Percentiles rank a stretch among this genome's conserved stretches.
Evolutionary conservation across 352 stramenopile genomes (phyloP).

Genomic region (Globisporangium nunn): DNA sequence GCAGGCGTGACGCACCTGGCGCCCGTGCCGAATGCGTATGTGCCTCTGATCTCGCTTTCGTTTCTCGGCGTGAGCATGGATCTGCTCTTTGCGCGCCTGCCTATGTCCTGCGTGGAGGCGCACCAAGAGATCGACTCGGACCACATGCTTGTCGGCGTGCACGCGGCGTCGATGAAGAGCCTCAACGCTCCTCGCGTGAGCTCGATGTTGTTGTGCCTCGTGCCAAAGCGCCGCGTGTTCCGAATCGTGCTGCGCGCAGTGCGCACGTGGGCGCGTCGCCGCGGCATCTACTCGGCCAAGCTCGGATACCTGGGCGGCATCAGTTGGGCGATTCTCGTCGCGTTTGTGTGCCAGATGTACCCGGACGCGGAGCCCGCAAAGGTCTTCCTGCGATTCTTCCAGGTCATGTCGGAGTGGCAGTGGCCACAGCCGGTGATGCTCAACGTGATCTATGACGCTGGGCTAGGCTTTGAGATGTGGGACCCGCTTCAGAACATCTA

Average conservation of each 20-base stretch:
- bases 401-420: constrained; percentile 80
- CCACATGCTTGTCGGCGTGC: constrained; percentile 88
- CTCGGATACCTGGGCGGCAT: constrained; percentile 96
- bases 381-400: constrained; percentile 79
- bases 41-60: constrained; percentile 88
- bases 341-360: constrained; percentile 91
- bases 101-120: constrained; percentile 48
- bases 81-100: constrained; percentile 85
- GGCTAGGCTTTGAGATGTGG: constrained; percentile 84
- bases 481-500: constrained; percentile 76
- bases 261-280: constrained; percentile 66
- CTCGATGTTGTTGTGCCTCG: constrained; percentile 92
- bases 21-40: constrained; percentile 87
- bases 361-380: constrained; percentile 59
- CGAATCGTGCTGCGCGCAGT: constrained; percentile 75
- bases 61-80: constrained; percentile 88
- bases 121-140: constrained; percentile 83
- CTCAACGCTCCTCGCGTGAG: constrained; percentile 92
- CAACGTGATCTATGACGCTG: constrained; percentile 82
- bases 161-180: constrained; percentile 93
- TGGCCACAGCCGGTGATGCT: constrained; percentile 79
- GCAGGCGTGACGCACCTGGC: constrained; percentile 64
- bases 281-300: constrained; percentile 96
- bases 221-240: constrained; percentile 86
- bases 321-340: constrained; percentile 97